Evolutionary conservation across 805 yeast genomes (phyloP), one percentile per base, ranked within the genome.

Genomic region (Maudiozyma saulgeensis): DNA sequence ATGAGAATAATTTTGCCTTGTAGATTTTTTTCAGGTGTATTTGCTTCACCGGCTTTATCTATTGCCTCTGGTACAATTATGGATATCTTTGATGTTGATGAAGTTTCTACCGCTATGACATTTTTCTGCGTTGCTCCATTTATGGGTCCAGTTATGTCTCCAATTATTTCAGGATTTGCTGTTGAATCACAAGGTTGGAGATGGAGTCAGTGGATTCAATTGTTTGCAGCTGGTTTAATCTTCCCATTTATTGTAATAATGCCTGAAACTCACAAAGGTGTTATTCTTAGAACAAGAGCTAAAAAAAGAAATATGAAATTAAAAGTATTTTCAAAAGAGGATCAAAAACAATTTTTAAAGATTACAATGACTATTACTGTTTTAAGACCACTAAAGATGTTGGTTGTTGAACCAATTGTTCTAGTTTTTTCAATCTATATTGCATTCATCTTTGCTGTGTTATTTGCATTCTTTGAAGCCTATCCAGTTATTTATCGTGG

Each of bases 31-130:
- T 72, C 84, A 19, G 95, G 95, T 0, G 73, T 82, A 28, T 75
- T 82, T 45, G 87, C 93, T 1, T 81, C 90, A 1, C 95, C 93
- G 2, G 88, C 90, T 1, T 73, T 88, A 68, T 82, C 95, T 9
- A 79, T 86, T 55, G 91, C 88, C 12, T 88, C 90, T 47, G 96
- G 96, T 54, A 81, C 93, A 5, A 79, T 88, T 53, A 70, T 82
- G 48, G 96, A 88, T 67, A 67, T 87, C 44, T 88, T 90, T 81
- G 76, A 73, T 19, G 78, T 81, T 34, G 75, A 77, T 41, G 79
- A 80, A 61, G 68, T 81, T 60, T 84, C 88, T 15, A 56, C 81
- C 4, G 89, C 95, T n/a, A 78, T 85, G 81, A 78, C 85, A 3
- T 66, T 81, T n/a, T 86, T 84, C 68, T 82, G 90, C 63, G 66